Base-by-base conservation (phyloP, 2,329 filamentous ascomycete species). In the Parascedosporium putredinis region DNA sequence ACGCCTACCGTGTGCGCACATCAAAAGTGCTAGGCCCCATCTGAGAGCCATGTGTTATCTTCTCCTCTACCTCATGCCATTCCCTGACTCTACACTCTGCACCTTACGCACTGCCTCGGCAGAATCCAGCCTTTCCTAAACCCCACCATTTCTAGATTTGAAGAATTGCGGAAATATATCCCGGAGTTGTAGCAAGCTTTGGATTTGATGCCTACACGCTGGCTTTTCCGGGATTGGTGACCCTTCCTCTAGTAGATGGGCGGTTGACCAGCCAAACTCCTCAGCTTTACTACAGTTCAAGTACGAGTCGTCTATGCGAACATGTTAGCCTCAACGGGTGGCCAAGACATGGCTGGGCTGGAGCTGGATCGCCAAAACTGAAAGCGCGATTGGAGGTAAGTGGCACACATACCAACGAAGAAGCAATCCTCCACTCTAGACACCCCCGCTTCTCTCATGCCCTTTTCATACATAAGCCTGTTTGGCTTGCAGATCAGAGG, bases 401-500 rank as follows among this genome's bases (percentile, higher is more conserved):
- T n/a, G n/a, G n/a, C n/a, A n/a, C n/a, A n/a, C n/a, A n/a, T 70
- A 93, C 88, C 89, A 57, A 98, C 88, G 64, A 96, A 98, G 62
- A 85, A 98, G 66, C 91, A 97, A 52, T 88, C 77, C 40, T 84
- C 75, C 9, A 72, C 70, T 31, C 78, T 74, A 12, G 77, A 74
- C 1, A 86, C 79, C 0, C 83, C 85, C 0, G 91, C 89, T 58
- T 97, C 86, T 44, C 66, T 72, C 86, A 97, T 95, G 5, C 87
- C 93, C 68, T 93, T 95, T 33, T 77, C 77, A 62, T 82, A 98
- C 84, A 95, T 93, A 47, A 82, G 80, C 48, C 74, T 73, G 51
- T 86, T 77, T 3, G 93, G 93, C 65, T 98, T 98, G 71, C 93
- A 96, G 44, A 94, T 67, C 54, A 98, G 74, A 5, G 79, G 84